Conservation (phyloP, 176 grass and related monocot genomes). For the Dendrocalamus sinicus region DNA sequence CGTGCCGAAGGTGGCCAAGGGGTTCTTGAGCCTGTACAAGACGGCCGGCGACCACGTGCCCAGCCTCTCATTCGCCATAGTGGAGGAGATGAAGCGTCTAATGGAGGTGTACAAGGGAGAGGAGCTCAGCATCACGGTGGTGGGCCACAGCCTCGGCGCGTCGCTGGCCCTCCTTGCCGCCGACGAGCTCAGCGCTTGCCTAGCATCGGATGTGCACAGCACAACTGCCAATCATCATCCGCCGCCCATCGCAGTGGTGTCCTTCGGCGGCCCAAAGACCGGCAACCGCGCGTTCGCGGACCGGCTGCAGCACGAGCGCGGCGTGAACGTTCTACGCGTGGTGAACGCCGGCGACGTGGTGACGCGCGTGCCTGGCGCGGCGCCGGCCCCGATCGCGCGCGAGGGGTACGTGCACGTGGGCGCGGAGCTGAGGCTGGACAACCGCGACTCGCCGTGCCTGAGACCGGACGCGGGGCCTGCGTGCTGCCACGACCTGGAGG, state of each 20-base stretch:
- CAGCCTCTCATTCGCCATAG: slow-evolving; percentile 60
- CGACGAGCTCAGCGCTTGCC: slow-evolving; percentile 65
- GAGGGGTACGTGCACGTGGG: slow-evolving; percentile 59
- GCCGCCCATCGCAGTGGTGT: slow-evolving; percentile 66
- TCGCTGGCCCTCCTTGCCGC: slow-evolving; percentile 70
- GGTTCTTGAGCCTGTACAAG: slow-evolving; percentile 72
- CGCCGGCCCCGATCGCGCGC: neutral
- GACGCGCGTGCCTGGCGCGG: slow-evolving; percentile 57
- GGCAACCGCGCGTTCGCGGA: slow-evolving; percentile 66
- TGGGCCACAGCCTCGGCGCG: slow-evolving; percentile 78
- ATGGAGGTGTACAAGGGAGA: slow-evolving; percentile 64
- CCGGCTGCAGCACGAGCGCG: slow-evolving; percentile 16
- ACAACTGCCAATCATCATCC: neutral
- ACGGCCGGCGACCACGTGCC: slow-evolving; percentile 55
- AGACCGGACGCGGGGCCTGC: slow-evolving; percentile 60
- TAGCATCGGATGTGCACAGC: neutral
- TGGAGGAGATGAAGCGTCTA: slow-evolving; percentile 60
- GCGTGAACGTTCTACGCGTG: slow-evolving; percentile 66
- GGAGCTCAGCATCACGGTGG: slow-evolving; percentile 76
- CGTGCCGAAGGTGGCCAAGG: slow-evolving; percentile 64
- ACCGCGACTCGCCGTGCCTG: slow-evolving; percentile 63
- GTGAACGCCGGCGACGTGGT: slow-evolving; percentile 83
- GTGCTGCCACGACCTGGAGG: slow-evolving; percentile 76
- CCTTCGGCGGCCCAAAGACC: slow-evolving; percentile 68
- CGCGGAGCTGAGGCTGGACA: slow-evolving; percentile 62